These are phyloP conservation scores for Canna indica DNA, from an alignment of 176 grass and related monocot genomes.

Conservation along the genomic window DNA sequence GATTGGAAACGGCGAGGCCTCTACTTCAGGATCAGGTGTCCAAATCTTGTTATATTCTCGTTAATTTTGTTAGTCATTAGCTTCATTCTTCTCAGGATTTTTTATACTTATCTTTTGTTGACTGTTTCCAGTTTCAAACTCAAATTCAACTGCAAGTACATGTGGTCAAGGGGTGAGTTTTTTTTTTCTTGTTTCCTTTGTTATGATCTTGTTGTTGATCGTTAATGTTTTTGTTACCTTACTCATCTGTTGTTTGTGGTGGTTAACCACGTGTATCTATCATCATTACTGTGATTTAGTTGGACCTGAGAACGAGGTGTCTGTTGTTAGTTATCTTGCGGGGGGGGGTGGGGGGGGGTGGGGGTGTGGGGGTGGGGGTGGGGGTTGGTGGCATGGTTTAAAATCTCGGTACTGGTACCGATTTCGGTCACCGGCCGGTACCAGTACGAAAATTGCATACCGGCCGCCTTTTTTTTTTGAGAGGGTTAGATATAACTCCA, in stretches of 20 bases:
- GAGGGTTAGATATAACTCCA: too few species aligned
- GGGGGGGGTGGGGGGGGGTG: too few species aligned
- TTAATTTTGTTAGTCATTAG: background rate
- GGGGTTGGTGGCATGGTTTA: too few species aligned
- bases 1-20: conserved; percentile 46
- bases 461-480: too few species aligned
- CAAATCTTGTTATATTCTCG: background rate
- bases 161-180: conserved; percentile 57
- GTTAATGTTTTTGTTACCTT: background rate
- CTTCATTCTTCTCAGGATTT: background rate
- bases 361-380: too few species aligned
- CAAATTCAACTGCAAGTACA: conserved; percentile 30
- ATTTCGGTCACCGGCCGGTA: too few species aligned
- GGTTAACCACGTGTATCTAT: background rate
- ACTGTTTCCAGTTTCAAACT: conserved; percentile 35
- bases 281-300: background rate
- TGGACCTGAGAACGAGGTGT: too few species aligned
- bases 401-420: too few species aligned
- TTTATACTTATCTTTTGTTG: background rate
- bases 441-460: too few species aligned
- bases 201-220: background rate
- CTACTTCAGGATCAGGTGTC: conserved; percentile 58
- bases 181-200: conserved; percentile 5
- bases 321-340: too few species aligned
- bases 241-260: background rate